Evolutionary conservation across 345 rosid species (phyloP).

Genomic region (Excoecaria cochinchinensis): DNA sequence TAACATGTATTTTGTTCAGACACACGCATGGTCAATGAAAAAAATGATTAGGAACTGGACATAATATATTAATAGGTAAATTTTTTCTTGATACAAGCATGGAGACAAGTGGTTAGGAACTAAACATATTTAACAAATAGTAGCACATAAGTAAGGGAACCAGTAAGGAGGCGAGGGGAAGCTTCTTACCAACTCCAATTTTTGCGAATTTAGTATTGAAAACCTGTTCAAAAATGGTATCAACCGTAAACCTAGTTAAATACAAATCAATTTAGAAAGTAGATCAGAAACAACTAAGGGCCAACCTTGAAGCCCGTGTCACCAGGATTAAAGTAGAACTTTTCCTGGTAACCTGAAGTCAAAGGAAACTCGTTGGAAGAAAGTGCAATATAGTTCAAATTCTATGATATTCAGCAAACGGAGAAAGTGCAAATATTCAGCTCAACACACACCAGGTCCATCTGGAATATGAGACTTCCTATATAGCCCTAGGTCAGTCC

Average conservation of each 20-base stretch:
- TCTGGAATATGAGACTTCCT: conserved; percentile 97
- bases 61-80: not conserved
- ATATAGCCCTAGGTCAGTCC: conserved; percentile 84
- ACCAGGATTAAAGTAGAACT: conserved; percentile 95
- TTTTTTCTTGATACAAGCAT: not conserved
- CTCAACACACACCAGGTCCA: conserved; percentile 71
- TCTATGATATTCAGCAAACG: conserved; percentile 12
- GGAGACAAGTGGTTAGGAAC: not conserved
- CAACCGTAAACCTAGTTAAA: conserved; percentile 13
- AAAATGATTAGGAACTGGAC: not conserved
- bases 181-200: conserved; percentile 80
- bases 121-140: not conserved
- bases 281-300: conserved; percentile 3
- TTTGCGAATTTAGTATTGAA: conserved; percentile 84
- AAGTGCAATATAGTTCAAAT: conserved; percentile 15
- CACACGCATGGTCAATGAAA: not conserved
- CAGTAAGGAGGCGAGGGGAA: not conserved
- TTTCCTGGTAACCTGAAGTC: conserved; percentile 82
- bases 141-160: not conserved
- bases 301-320: conserved; percentile 94
- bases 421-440: conserved; percentile 3
- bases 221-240: conserved; percentile 50
- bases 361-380: conserved; percentile 12
- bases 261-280: conserved; percentile 9
- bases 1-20: not conserved